Percentiles rank a stretch among this genome's conserved stretches.
phyloP scores from a whole-genome alignment of 257 asterid genomes.

The Paraleonurus japonicus region DNA sequence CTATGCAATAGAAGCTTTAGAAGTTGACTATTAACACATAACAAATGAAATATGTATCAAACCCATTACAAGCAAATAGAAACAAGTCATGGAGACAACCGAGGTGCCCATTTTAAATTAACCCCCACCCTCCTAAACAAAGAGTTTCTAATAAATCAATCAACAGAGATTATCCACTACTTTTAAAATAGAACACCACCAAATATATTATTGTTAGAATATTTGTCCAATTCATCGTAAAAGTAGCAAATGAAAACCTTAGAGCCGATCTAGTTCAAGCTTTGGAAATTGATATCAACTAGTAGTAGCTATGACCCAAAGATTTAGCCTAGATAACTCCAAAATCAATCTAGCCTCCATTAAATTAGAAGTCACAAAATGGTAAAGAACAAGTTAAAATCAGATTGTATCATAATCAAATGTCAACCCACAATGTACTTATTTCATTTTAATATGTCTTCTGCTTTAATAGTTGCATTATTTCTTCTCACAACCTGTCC shows the following conservation, averaged over 20 bases:
- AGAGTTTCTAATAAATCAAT: background rate
- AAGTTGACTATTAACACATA: background rate
- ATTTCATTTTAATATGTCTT: background rate
- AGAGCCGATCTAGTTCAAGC: background rate
- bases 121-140: no score
- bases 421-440: background rate
- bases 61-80: background rate
- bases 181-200: background rate
- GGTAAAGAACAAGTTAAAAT: background rate
- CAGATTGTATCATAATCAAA: background rate
- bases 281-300: background rate
- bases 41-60: background rate
- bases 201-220: background rate
- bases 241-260: background rate
- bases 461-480: background rate
- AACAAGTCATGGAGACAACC: background rate
- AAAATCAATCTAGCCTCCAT: background rate
- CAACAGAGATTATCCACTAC: no score
- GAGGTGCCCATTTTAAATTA: background rate
- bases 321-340: background rate
- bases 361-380: background rate
- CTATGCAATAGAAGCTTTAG: background rate
- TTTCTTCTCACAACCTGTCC: background rate
- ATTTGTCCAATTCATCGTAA: background rate
- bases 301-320: background rate